Conservation (phyloP, 2,329 filamentous ascomycete genomes). For the Hypoxylon sp. region DNA sequence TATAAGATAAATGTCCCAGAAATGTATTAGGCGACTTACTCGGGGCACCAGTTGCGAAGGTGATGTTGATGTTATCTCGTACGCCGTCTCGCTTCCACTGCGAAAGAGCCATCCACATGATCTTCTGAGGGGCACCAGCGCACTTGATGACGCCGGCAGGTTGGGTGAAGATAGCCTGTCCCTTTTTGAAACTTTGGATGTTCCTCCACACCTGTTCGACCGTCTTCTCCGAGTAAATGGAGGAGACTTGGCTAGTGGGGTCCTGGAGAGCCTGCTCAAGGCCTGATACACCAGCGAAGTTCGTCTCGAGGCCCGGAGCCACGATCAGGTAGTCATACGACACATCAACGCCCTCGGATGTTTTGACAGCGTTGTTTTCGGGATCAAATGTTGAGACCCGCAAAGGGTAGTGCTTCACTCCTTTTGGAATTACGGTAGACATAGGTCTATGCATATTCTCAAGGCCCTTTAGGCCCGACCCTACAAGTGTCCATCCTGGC, state of each 20-base stretch:
- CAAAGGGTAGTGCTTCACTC: conserved; percentile 54
- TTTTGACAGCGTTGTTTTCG: conserved; percentile 53
- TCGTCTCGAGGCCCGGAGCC: conserved; percentile 54
- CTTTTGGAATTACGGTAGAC: conserved; percentile 50
- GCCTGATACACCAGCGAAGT: conserved; percentile 53
- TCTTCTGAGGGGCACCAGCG: conserved; percentile 56
- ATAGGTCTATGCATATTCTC: conserved; percentile 49
- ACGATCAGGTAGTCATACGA: conserved; percentile 56
- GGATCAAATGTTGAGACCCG: conserved; percentile 53
- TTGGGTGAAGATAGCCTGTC: conserved; percentile 56
- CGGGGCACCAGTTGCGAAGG: conserved; percentile 54
- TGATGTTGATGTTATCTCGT: conserved; percentile 50
- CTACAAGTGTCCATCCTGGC: conserved; percentile 57
- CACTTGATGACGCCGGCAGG: conserved; percentile 57
- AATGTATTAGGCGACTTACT: conserved; percentile 34
- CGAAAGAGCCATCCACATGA: conserved; percentile 57
- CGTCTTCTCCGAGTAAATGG: conserved; percentile 55
- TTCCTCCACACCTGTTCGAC: conserved; percentile 54
- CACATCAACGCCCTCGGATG: conserved; percentile 52
- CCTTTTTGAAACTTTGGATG: conserved; percentile 53
- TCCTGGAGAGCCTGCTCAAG: conserved; percentile 53
- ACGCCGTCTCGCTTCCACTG: conserved; percentile 55
- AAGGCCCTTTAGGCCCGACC: conserved; percentile 52
- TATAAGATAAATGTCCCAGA: background rate
- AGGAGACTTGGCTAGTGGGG: conserved; percentile 52